Conservation (phyloP, 495 filamentous ascomycete species). For the Penicillium silybi region DNA sequence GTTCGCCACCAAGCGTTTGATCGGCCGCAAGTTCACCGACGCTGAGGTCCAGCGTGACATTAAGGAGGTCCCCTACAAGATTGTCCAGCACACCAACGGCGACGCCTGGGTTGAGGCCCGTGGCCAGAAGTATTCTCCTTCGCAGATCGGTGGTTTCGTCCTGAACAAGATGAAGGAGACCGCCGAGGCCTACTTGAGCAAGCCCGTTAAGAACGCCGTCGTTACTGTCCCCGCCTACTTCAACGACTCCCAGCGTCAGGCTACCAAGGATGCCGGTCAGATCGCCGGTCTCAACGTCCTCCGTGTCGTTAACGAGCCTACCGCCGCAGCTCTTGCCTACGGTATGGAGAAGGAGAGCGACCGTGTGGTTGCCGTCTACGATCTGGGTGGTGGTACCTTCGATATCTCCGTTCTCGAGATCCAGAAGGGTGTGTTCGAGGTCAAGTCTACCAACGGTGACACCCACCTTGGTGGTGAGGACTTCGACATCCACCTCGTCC, state of each 20-base stretch:
- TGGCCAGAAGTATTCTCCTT: conserved; percentile 96
- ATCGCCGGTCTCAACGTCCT: conserved; percentile 94
- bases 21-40: conserved; percentile 97
- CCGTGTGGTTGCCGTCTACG: conserved; percentile 90
- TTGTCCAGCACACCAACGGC: conserved; percentile 95
- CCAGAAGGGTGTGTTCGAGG: conserved; percentile 96
- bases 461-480: conserved; percentile 98
- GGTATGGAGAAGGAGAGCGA: conserved; percentile 92
- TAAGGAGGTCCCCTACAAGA: conserved; percentile 98
- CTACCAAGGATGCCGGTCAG: conserved; percentile 96
- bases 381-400: conserved; percentile 98
- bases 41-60: conserved; percentile 95
- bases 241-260: conserved; percentile 96
- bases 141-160: conserved; percentile 95
- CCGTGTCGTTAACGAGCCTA: conserved; percentile 96
- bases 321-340: conserved; percentile 90
- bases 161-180: conserved; percentile 99
- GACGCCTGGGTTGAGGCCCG: conserved; percentile 97
- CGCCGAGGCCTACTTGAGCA: conserved; percentile 84
- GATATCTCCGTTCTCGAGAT: conserved; percentile 98
- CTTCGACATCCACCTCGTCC: conserved; percentile 95
- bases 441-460: conserved; percentile 98
- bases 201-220: conserved; percentile 87
- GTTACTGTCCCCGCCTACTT: conserved; percentile 97
- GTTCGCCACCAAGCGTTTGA: conserved; percentile 99